Percentiles rank a stretch among this genome's conserved stretches.
Conservation (phyloP, 2,329 filamentous ascomycete genomes). For the Coniochaeta sp. region DNA sequence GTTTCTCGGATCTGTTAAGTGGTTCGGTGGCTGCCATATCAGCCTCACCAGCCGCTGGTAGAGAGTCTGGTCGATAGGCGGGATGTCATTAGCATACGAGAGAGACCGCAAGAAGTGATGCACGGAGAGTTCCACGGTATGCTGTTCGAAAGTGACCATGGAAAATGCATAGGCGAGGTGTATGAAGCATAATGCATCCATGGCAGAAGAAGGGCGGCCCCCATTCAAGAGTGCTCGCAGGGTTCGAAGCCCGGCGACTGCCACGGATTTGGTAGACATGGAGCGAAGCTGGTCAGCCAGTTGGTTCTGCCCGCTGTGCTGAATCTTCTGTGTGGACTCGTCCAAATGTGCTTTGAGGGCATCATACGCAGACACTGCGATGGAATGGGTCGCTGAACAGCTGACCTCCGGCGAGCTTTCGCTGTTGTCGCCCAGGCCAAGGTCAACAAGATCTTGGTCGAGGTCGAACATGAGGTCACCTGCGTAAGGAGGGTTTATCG, state of each 20-base stretch:
- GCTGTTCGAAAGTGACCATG: slow-evolving; percentile 35
- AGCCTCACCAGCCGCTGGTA: slow-evolving; percentile 36
- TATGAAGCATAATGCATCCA: slow-evolving; percentile 42
- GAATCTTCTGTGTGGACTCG: slow-evolving; percentile 36
- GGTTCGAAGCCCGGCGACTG: slow-evolving; percentile 31
- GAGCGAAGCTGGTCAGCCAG: slow-evolving; percentile 32
- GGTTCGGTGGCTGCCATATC: slow-evolving; percentile 40
- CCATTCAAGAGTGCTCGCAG: slow-evolving; percentile 33
- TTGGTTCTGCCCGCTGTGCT: slow-evolving; percentile 29
- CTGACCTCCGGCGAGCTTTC: slow-evolving; percentile 16
- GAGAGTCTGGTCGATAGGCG: slow-evolving; percentile 23
- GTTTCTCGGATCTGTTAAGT: slow-evolving; percentile 8
- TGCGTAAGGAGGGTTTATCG: slow-evolving; percentile 24
- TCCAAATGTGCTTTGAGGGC: slow-evolving; percentile 37
- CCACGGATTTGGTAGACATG: slow-evolving; percentile 31
- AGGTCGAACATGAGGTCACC: slow-evolving; percentile 30
- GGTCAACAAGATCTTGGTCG: slow-evolving; percentile 18
- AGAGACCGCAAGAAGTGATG: slow-evolving; percentile 41
- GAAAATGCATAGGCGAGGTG: slow-evolving; percentile 46
- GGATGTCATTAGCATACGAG: slow-evolving; percentile 33
- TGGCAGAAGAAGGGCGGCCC: slow-evolving; percentile 26
- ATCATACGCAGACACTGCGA: slow-evolving; percentile 38
- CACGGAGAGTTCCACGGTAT: slow-evolving; percentile 25
- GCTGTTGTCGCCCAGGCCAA: background rate
- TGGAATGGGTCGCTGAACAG: slow-evolving; percentile 25